These are phyloP conservation scores for Tetrahymena thermophila DNA, from an alignment of 73 alveolate genomes.

Conservation along the genomic window DNA sequence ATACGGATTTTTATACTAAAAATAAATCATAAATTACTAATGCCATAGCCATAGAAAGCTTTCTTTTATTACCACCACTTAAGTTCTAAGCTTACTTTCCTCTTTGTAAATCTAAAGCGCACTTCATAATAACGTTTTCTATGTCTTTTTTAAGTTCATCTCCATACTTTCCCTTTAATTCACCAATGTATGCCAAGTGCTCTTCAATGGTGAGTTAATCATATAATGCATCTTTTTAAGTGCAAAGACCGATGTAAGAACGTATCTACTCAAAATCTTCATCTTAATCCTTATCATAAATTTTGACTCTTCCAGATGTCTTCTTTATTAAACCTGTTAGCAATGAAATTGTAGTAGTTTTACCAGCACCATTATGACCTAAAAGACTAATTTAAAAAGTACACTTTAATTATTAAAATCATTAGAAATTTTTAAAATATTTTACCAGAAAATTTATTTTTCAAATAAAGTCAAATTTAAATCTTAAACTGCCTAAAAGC, in stretches of 20 bases:
- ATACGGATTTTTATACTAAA: neutral
- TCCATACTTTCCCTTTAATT: slow-evolving; percentile 37
- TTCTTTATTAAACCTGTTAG: slow-evolving; percentile 38
- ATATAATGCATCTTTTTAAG: slow-evolving; percentile 43
- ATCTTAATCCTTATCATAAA: slow-evolving; percentile 5
- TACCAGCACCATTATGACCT: slow-evolving; percentile 61
- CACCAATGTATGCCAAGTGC: slow-evolving; percentile 46
- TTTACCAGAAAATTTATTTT: neutral
- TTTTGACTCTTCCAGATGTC: neutral
- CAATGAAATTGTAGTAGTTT: slow-evolving; percentile 37
- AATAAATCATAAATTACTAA: slow-evolving; percentile 9
- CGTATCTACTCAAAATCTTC: slow-evolving; percentile 6
- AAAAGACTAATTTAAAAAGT: slow-evolving; percentile 16
- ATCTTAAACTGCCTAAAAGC: neutral
- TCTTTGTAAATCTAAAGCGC: slow-evolving; percentile 54
- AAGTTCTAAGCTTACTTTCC: slow-evolving; percentile 55
- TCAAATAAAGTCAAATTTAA: neutral
- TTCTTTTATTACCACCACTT: slow-evolving; percentile 89
- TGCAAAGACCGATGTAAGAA: slow-evolving; percentile 48
- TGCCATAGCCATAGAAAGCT: slow-evolving; percentile 86
- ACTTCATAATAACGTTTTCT: slow-evolving; percentile 1
- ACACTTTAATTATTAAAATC: neutral
- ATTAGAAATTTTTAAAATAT: neutral
- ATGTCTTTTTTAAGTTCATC: neutral
- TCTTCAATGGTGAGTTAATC: slow-evolving; percentile 49